Percentiles rank a stretch among this genome's conserved stretches.
Evolutionary conservation across 1,284 basidiomycete species (phyloP).

Genomic region (Trichosporon sp.): DNA sequence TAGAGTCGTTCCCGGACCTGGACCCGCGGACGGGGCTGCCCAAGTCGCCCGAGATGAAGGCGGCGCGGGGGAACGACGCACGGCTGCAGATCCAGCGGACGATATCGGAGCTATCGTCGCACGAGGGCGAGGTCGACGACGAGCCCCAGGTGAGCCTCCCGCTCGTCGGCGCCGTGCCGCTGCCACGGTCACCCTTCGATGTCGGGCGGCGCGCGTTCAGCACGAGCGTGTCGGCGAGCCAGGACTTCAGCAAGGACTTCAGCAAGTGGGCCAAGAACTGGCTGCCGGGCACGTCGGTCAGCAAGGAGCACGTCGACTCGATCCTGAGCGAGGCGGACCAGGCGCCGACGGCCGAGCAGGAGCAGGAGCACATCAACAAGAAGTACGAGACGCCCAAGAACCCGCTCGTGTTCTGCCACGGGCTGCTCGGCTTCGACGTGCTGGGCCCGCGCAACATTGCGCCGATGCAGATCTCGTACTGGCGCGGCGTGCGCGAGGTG

Average conservation of each 20-base stretch:
- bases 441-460: conserved; percentile 39
- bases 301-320: conserved; percentile 57
- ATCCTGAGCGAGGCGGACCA: conserved; percentile 61
- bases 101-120: conserved; percentile 32
- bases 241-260: background rate
- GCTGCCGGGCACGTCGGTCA: conserved; percentile 8
- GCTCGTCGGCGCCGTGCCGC: background rate
- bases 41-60: background rate
- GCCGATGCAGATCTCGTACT: conserved; percentile 75
- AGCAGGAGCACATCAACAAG: conserved; percentile 57
- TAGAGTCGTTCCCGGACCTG: conserved; percentile 38
- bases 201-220: conserved; percentile 8
- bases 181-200: conserved; percentile 1
- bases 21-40: conserved; percentile 44
- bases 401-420: conserved; percentile 90
- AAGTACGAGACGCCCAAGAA: conserved; percentile 75
- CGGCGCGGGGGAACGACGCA: background rate
- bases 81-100: conserved; percentile 33
- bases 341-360: conserved; percentile 55
- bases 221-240: background rate
- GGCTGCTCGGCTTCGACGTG: conserved; percentile 76
- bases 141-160: conserved; percentile 2
- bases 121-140: conserved; percentile 5
- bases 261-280: conserved; percentile 9
- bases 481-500: conserved; percentile 89